Conservation (phyloP, 176 grass and related monocot genomes). For the Urochloa ruziziensis region DNA sequence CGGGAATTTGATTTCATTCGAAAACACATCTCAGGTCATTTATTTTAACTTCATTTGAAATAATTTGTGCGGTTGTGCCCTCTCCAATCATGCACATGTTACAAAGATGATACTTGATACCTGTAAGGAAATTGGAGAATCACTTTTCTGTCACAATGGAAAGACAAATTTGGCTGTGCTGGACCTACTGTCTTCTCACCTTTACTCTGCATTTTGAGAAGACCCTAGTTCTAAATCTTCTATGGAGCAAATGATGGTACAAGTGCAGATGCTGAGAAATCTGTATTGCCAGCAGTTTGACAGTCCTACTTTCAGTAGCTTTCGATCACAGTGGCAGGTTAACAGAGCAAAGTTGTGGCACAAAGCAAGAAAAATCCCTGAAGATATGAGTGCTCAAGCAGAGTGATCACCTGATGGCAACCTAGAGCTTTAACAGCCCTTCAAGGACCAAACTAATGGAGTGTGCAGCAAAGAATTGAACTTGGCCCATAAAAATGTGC, state of each 20-base stretch:
- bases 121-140: not conserved
- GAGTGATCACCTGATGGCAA: too few species aligned
- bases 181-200: not conserved
- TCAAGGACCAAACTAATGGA: not conserved
- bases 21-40: not conserved
- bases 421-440: not conserved
- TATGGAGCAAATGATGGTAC: too few species aligned
- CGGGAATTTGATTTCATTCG: too few species aligned
- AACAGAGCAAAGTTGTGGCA: slow-evolving; percentile 28
- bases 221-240: too few species aligned
- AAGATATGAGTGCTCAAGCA: too few species aligned
- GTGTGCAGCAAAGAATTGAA: too few species aligned
- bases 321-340: slow-evolving; percentile 3
- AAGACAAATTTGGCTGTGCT: not conserved
- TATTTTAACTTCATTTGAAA: not conserved
- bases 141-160: slow-evolving; percentile 7
- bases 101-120: not conserved
- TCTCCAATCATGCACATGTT: slow-evolving; percentile 4
- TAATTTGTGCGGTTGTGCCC: not conserved
- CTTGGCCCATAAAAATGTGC: too few species aligned
- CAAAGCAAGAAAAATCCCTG: too few species aligned
- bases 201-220: not conserved
- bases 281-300: too few species aligned
- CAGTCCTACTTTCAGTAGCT: slow-evolving; percentile 4
- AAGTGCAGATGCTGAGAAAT: too few species aligned